phyloP scores from a whole-genome alignment of 805 yeast genomes.

The Teunomyces pallodes region DNA sequence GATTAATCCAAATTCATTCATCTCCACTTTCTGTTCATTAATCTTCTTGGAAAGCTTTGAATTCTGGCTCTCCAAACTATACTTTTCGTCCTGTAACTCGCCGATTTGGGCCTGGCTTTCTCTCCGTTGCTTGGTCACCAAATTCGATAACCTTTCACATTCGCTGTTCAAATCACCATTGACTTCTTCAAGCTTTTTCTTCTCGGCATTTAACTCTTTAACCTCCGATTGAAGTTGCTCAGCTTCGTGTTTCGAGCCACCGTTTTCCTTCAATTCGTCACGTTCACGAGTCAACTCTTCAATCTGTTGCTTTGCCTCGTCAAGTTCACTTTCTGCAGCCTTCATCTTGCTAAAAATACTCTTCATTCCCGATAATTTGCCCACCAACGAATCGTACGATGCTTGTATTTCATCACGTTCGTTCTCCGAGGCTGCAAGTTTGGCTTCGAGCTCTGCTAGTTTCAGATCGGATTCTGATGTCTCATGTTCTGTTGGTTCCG shows the following conservation, averaged over 20 bases:
- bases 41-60: slow-evolving; percentile 38
- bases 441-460: slow-evolving; percentile 4
- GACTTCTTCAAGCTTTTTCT: slow-evolving; percentile 15
- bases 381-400: slow-evolving; percentile 60
- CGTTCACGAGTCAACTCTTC: slow-evolving; percentile 16
- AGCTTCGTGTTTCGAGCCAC: background rate
- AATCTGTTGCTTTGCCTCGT: slow-evolving; percentile 44
- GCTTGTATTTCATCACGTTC: slow-evolving; percentile 59
- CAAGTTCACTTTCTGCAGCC: slow-evolving; percentile 63
- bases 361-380: slow-evolving; percentile 70
- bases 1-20: slow-evolving; percentile 39
- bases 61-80: slow-evolving; percentile 38
- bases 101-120: slow-evolving; percentile 36
- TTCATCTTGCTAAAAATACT: slow-evolving; percentile 70
- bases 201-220: background rate
- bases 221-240: too few species aligned
- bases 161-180: slow-evolving; percentile 48
- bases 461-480: too few species aligned
- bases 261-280: background rate
- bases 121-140: slow-evolving; percentile 36
- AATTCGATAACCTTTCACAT: slow-evolving; percentile 48
- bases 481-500: too few species aligned
- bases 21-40: slow-evolving; percentile 38
- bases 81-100: slow-evolving; percentile 35
- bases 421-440: slow-evolving; percentile 12